Percentiles rank a stretch among this genome's conserved stretches.
Evolutionary conservation across 2,329 filamentous ascomycete species (phyloP).

Genomic region (Penicillium occitanis): DNA sequence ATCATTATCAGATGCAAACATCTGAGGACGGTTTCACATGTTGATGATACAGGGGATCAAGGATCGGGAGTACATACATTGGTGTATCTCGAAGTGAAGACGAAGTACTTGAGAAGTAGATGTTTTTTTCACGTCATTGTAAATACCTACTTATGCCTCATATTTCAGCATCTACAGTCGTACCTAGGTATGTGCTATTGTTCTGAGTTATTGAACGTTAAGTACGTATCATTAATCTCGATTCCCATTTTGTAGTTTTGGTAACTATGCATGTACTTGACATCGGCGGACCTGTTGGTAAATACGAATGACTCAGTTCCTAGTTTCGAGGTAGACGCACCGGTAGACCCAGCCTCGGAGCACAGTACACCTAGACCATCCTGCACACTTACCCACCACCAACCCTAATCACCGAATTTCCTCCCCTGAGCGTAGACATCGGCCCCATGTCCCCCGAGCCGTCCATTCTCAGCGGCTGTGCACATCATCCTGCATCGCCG

Average conservation of each 20-base stretch:
- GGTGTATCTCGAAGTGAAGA: neutral
- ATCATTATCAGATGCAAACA: neutral
- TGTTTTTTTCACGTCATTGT: neutral
- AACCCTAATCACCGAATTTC: neutral
- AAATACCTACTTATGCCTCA: neutral
- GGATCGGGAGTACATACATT: neutral
- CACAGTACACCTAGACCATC: conserved; percentile 4
- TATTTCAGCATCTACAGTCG: neutral
- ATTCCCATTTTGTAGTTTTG: neutral
- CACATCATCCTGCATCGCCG: conserved; percentile 7
- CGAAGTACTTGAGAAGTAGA: neutral
- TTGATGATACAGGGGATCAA: neutral
- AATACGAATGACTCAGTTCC: neutral
- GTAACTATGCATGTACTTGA: neutral
- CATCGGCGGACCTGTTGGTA: too few species aligned
- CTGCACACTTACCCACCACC: neutral
- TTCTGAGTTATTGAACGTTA: neutral
- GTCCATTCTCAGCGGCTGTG: neutral
- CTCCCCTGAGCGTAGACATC: neutral
- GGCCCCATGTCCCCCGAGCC: conserved; percentile 2
- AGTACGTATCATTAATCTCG: neutral
- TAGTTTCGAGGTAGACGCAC: too few species aligned
- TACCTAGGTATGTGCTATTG: neutral
- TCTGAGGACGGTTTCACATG: neutral
- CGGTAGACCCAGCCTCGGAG: neutral